Conservation (phyloP, 768 basidiomycete genomes). For the Kwoniella heveanensis region DNA sequence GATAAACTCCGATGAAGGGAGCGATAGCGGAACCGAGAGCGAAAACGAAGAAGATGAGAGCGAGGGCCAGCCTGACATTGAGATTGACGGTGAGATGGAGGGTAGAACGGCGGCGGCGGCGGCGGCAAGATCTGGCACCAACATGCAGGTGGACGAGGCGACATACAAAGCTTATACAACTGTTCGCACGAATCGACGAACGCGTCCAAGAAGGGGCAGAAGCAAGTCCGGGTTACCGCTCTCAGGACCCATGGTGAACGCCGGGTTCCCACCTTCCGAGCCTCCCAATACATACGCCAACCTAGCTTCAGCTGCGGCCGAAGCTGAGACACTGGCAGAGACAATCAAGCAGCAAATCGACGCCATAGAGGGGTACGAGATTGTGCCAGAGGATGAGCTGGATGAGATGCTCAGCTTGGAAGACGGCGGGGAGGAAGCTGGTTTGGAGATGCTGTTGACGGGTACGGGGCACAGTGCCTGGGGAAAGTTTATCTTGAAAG, state of each 20-base stretch:
- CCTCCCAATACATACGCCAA: slow-evolving; percentile 26
- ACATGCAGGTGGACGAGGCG: neutral
- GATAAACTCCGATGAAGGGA: neutral
- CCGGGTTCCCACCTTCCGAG: slow-evolving; percentile 38
- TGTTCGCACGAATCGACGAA: neutral
- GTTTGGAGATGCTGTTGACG: slow-evolving; percentile 51
- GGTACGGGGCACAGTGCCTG: slow-evolving; percentile 56
- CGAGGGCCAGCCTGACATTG: neutral
- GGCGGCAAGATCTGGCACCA: slow-evolving; percentile 7
- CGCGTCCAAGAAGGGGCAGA: neutral
- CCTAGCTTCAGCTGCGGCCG: slow-evolving; percentile 34
- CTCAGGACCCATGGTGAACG: slow-evolving; percentile 39
- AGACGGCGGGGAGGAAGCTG: slow-evolving; percentile 34
- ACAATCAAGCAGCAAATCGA: slow-evolving; percentile 44
- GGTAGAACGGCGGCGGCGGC: neutral
- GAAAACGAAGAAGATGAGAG: neutral
- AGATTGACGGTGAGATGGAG: neutral
- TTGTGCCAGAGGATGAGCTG: slow-evolving; percentile 40
- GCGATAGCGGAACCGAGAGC: neutral
- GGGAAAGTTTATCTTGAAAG: slow-evolving; percentile 54
- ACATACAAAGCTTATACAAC: neutral
- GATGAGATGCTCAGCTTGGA: slow-evolving; percentile 24
- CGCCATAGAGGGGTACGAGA: slow-evolving; percentile 45
- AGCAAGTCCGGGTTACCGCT: slow-evolving; percentile 30
- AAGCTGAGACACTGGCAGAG: slow-evolving; percentile 42